Percentiles rank a stretch among this genome's conserved stretches.
Conservation (phyloP, 805 yeast species). For the Komagataella mondaviorum region DNA sequence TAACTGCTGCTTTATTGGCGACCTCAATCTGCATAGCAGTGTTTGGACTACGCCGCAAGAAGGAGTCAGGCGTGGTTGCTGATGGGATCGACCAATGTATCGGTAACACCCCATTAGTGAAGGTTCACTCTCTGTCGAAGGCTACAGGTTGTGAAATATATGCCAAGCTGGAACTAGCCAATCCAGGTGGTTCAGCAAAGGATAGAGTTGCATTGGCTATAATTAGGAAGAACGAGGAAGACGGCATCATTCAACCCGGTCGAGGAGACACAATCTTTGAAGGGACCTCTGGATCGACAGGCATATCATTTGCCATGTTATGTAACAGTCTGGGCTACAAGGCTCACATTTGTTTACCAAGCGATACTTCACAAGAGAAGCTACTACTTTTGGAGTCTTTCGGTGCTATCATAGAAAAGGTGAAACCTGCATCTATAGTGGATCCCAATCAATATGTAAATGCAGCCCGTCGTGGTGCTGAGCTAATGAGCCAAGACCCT, state of each 20-base stretch:
- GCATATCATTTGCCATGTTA: constrained; percentile 85
- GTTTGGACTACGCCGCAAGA: background rate
- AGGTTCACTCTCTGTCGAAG: constrained; percentile 53
- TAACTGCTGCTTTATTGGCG: background rate
- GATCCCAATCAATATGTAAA: constrained; percentile 91
- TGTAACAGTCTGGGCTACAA: constrained; percentile 80
- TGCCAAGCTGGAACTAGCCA: constrained; percentile 75
- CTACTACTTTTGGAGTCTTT: constrained; percentile 52
- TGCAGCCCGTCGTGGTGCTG: constrained; percentile 61
- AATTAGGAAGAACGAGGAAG: constrained; percentile 49
- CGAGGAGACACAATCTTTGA: constrained; percentile 72
- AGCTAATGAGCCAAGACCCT: constrained; percentile 26
- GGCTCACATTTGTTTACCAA: constrained; percentile 90
- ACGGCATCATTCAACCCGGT: constrained; percentile 43
- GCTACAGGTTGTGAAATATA: constrained; percentile 71
- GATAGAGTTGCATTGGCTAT: constrained; percentile 88
- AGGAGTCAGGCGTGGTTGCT: constrained; percentile 4
- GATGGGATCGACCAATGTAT: constrained; percentile 36
- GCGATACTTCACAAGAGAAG: constrained; percentile 84
- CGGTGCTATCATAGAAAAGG: constrained; percentile 78
- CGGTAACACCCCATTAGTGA: constrained; percentile 83
- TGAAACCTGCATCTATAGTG: constrained; percentile 89
- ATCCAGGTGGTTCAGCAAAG: constrained; percentile 94
- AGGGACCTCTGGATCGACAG: constrained; percentile 96
- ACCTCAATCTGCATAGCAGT: background rate